Percentiles rank a stretch among this genome's conserved stretches.
Evolutionary conservation across 2,329 filamentous ascomycete species (phyloP).

Genomic region (Colletotrichum sp.): DNA sequence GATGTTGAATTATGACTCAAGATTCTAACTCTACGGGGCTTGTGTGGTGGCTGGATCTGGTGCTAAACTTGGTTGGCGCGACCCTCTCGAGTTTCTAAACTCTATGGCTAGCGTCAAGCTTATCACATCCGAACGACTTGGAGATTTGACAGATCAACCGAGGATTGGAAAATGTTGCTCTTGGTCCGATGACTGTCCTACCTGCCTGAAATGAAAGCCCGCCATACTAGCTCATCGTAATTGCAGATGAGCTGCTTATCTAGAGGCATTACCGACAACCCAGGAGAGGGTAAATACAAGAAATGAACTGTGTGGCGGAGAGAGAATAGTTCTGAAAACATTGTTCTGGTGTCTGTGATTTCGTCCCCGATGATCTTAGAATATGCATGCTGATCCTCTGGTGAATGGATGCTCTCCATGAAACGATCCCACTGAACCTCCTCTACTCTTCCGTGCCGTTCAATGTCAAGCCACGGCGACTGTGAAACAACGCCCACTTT

Average conservation of each 20-base stretch:
- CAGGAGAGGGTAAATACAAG: no score
- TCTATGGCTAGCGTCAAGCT: neutral
- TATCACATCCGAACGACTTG: neutral
- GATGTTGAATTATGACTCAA: neutral
- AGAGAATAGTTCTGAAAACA: neutral
- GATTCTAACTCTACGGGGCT: accelerated
- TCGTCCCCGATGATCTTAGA: neutral
- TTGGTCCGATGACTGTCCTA: no score
- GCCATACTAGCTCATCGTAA: no score
- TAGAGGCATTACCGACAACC: no score
- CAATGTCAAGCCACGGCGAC: neutral
- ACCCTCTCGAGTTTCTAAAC: neutral
- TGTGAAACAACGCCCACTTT: neutral
- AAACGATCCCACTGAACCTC: accelerated
- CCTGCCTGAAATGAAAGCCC: no score
- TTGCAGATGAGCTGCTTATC: no score
- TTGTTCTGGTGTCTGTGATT: neutral
- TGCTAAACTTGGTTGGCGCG: neutral
- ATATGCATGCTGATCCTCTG: no score
- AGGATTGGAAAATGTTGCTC: no score
- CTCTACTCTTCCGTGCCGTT: neutral
- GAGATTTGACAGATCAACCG: neutral
- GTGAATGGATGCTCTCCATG: no score
- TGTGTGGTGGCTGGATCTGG: neutral
- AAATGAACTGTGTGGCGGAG: no score